These are phyloP conservation scores for Penicillium vulpinum DNA, from an alignment of 2,329 filamentous ascomycete genomes.

Conservation along the genomic window DNA sequence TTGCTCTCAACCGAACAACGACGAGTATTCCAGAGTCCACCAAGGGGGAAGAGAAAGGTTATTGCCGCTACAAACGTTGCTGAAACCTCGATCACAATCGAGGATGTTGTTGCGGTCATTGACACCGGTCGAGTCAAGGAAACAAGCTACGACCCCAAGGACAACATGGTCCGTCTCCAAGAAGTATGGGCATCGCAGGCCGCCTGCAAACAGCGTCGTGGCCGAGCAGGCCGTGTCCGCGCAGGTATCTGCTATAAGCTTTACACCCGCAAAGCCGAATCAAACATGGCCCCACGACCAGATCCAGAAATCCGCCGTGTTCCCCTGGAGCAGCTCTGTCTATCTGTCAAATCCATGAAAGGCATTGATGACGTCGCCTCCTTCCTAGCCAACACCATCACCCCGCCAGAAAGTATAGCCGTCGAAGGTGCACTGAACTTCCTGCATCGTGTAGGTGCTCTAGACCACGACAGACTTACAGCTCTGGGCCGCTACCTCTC, in stretches of 20 bases:
- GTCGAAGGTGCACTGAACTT: slow-evolving; percentile 82
- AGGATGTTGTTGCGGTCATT: slow-evolving; percentile 94
- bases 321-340: slow-evolving; percentile 87
- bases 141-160: slow-evolving; percentile 86
- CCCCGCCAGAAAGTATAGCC: slow-evolving; percentile 80
- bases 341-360: slow-evolving; percentile 88
- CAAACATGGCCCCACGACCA: slow-evolving; percentile 79
- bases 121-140: slow-evolving; percentile 96
- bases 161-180: slow-evolving; percentile 90
- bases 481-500: slow-evolving; percentile 90
- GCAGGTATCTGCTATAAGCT: slow-evolving; percentile 93
- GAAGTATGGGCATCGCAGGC: slow-evolving; percentile 95
- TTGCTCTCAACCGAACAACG: slow-evolving; percentile 86
- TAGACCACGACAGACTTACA: slow-evolving; percentile 83
- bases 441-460: slow-evolving; percentile 79
- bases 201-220: slow-evolving; percentile 90
- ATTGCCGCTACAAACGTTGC: slow-evolving; percentile 96
- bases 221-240: slow-evolving; percentile 88
- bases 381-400: slow-evolving; percentile 84
- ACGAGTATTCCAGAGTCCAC: slow-evolving; percentile 75
- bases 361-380: slow-evolving; percentile 76
- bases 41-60: slow-evolving; percentile 80
- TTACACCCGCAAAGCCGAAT: slow-evolving; percentile 81
- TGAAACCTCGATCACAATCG: slow-evolving; percentile 97
- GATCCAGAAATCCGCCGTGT: slow-evolving; percentile 93